Percentiles rank a stretch among this genome's conserved stretches.
Evolutionary conservation across 2,329 filamentous ascomycete species (phyloP).

Genomic region (Paraphoma sp.): DNA sequence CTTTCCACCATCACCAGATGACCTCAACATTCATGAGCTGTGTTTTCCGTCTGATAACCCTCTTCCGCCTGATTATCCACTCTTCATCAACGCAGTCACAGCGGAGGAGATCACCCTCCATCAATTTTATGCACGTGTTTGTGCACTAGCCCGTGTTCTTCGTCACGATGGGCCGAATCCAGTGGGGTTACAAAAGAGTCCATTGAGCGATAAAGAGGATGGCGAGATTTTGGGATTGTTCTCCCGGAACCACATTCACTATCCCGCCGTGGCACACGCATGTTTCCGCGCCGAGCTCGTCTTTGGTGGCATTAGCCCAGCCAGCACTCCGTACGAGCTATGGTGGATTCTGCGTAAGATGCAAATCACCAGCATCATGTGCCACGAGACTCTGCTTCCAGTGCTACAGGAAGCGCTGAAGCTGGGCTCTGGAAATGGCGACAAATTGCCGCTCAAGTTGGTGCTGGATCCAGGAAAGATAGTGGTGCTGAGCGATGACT

Average conservation of each 20-base stretch:
- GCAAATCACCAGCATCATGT: constrained; percentile 37
- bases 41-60: constrained; percentile 35
- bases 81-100: constrained; percentile 37
- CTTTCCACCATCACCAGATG: constrained; percentile 29
- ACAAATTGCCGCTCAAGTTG: constrained; percentile 25
- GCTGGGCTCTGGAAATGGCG: constrained; percentile 30
- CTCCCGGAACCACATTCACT: constrained; percentile 38
- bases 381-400: constrained; percentile 34
- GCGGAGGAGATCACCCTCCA: constrained; percentile 34
- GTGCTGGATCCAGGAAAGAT: constrained; percentile 31
- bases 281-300: constrained; percentile 38
- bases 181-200: constrained; percentile 22
- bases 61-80: constrained; percentile 35
- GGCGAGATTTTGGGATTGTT: constrained; percentile 40
- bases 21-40: constrained; percentile 40
- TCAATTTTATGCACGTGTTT: constrained; percentile 32
- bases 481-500: constrained; percentile 34
- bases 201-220: constrained; percentile 29
- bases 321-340: constrained; percentile 37
- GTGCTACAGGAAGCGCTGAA: constrained; percentile 33
- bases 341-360: constrained; percentile 43
- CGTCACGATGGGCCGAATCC: constrained; percentile 38
- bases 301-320: constrained; percentile 42
- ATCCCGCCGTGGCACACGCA: constrained; percentile 38
- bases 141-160: constrained; percentile 35